Evolutionary conservation across 2,329 filamentous ascomycete genomes (phyloP).

Genomic region (Trichoderma koningiopsis): DNA sequence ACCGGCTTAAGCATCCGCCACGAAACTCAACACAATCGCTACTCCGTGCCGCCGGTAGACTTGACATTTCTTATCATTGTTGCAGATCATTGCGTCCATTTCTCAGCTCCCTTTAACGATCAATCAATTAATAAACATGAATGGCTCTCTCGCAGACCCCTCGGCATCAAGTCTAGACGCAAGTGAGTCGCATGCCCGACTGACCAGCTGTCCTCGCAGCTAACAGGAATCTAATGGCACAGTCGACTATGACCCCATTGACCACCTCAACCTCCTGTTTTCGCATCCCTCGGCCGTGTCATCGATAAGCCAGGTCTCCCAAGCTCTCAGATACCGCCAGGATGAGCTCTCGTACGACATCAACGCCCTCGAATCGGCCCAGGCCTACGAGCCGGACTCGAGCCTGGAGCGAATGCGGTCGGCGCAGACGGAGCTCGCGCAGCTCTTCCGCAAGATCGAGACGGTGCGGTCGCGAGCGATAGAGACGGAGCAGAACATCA

Average conservation of each 20-base stretch:
- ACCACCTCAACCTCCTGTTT: slow-evolving; percentile 92
- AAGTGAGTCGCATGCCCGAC: slow-evolving; percentile 39
- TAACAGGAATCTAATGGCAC: slow-evolving; percentile 16
- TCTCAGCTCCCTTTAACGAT: background rate
- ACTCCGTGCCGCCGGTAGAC: background rate
- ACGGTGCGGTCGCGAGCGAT: slow-evolving; percentile 85
- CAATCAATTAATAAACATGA: slow-evolving; percentile 39
- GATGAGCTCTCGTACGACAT: slow-evolving; percentile 83
- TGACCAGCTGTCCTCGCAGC: slow-evolving; percentile 30
- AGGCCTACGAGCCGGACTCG: slow-evolving; percentile 82
- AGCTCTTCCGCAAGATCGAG: slow-evolving; percentile 93
- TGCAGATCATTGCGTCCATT: background rate
- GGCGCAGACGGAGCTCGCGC: slow-evolving; percentile 84
- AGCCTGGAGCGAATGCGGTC: slow-evolving; percentile 89
- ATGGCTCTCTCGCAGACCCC: slow-evolving; percentile 41
- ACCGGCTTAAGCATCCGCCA: slow-evolving; percentile 13
- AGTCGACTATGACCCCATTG: slow-evolving; percentile 86
- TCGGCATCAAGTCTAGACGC: slow-evolving; percentile 49
- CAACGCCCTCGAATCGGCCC: slow-evolving; percentile 68
- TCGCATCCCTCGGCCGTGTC: slow-evolving; percentile 82
- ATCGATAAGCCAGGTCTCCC: slow-evolving; percentile 73
- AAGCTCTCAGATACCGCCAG: slow-evolving; percentile 72
- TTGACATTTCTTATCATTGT: background rate
- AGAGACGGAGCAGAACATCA: slow-evolving; percentile 93
- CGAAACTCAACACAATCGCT: background rate